Evolutionary conservation across 2,329 filamentous ascomycete genomes (phyloP), one percentile per base, ranked within the genome.

Genomic region (Aspergillus eucalypticola): DNA sequence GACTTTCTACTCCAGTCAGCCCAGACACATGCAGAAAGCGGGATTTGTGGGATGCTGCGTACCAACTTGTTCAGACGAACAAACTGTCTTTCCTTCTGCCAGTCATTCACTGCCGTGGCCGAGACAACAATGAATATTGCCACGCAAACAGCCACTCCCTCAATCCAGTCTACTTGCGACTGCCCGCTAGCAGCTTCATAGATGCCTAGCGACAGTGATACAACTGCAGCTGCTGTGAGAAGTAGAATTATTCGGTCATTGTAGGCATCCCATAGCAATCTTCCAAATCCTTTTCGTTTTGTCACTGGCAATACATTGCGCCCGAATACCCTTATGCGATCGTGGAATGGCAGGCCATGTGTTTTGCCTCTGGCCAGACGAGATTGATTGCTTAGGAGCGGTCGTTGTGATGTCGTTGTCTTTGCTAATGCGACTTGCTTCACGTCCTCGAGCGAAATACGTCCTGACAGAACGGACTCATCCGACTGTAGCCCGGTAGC

Each of bases 1-100:
- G 59, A 84, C 81, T 72, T 87, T 87, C 75, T 85, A 44, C 5
- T 35, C 1, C 10, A 6, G 15, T 63, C 17, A 64, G 23, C 19
- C 5, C 8, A 19, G 11, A 23, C 10, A 23, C 10, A 8, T n/a
- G 21, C 39, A 21, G 4, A 15, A 41, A n/a, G 6, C 10, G 25
- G 3, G 27, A 1, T 4, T 11, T 11, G 1, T 11, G 90, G 83
- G 1, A 84, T 87, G 39, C 90, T 83, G 8, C 70, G 88, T 84
- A 67, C 84, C 82, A 1, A 85, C 85, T 85, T 85, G 75, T 91
- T 91, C 61, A 92, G 78, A 73, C 90, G 90, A 29, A 89, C 86
- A 70, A 92, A 92, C 69, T 90, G 88, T 50, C 87, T 83, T 71
- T 91, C 89, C 74, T 92, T 92, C 68, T 92, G 89, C 82, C 86